Conservation (phyloP, 345 rosid genomes). For the Populus simonii region DNA sequence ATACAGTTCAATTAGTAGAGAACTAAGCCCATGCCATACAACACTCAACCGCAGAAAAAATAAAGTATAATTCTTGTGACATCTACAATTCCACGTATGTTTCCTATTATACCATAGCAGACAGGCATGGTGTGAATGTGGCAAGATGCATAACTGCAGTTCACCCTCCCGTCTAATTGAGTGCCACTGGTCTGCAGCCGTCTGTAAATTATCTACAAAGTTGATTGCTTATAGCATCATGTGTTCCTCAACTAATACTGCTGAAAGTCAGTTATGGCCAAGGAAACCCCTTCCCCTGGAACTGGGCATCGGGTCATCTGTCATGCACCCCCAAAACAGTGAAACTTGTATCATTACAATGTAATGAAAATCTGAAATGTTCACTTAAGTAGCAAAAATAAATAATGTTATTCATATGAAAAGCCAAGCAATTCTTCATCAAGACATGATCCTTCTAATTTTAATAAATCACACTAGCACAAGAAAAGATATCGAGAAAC, state of each 20-base stretch:
- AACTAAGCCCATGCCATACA: no score
- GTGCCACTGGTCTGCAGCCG: background rate
- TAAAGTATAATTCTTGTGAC: no score
- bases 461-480: background rate
- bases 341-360: background rate
- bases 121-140: background rate
- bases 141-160: background rate
- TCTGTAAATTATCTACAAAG: background rate
- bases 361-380: background rate
- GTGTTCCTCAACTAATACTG: background rate
- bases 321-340: background rate
- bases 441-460: background rate
- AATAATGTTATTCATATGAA: background rate
- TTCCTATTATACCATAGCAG: background rate
- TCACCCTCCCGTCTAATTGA: background rate
- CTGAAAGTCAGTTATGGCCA: conserved; percentile 23
- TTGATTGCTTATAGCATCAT: background rate
- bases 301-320: conserved; percentile 49
- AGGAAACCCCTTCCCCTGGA: conserved; percentile 37
- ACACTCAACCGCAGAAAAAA: no score
- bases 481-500: no score
- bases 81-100: no score
- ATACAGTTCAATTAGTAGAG: no score
- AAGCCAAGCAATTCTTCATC: background rate
- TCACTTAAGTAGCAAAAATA: no score